Evolutionary conservation across 208 protist genomes (phyloP).

Genomic region (Acanthamoeba rhysodes): DNA sequence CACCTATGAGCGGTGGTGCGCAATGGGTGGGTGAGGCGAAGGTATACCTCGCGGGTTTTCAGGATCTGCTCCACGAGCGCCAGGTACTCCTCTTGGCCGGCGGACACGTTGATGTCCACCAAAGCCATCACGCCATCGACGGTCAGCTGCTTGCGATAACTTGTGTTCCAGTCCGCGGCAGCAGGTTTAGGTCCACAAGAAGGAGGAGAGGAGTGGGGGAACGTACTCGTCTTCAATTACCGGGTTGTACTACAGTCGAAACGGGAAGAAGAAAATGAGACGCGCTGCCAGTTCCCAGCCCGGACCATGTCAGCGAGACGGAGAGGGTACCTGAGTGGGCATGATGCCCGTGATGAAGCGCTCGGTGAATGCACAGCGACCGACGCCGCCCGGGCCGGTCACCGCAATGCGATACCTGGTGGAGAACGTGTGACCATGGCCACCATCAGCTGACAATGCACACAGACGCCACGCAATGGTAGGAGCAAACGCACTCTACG

Average conservation of each 20-base stretch:
- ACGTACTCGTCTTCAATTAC: neutral
- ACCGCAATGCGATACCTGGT: neutral
- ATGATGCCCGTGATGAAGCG: neutral
- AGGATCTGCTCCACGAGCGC: neutral
- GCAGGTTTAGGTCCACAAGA: too few species aligned
- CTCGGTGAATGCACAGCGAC: neutral
- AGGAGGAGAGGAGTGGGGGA: neutral
- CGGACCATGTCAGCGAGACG: too few species aligned
- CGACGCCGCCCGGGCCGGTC: neutral
- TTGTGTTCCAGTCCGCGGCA: neutral
- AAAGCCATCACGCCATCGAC: neutral
- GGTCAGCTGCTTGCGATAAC: neutral
- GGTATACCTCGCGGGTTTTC: neutral
- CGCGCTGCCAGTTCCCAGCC: too few species aligned
- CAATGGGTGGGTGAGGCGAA: too few species aligned
- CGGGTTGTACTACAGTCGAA: neutral
- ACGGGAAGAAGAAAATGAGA: neutral
- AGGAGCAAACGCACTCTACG: too few species aligned
- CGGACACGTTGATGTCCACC: neutral
- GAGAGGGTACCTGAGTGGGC: neutral
- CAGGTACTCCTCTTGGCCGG: neutral
- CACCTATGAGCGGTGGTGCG: too few species aligned
- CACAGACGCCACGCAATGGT: neutral
- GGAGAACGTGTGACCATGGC: neutral
- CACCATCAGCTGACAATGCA: neutral